Base-by-base conservation (phyloP, 768 basidiomycete genomes). In the Suillus ampliporus region DNA sequence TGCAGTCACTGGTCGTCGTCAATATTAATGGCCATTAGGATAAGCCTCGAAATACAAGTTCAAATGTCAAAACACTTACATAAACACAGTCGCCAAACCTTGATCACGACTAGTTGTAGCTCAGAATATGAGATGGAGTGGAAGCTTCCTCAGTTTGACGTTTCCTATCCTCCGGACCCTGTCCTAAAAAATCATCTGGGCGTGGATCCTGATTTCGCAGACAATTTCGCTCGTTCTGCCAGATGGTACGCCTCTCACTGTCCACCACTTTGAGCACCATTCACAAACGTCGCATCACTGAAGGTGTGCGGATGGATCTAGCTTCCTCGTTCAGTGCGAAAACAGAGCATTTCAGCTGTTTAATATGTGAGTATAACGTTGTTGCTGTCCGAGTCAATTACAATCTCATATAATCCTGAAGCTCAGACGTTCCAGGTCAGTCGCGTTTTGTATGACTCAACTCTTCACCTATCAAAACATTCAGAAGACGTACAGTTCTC, bases 231-330 rank as follows among this genome's bases (percentile, higher is more conserved):
- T 23, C 77, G 89, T 13, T 76, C 74, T 19, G 82, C 83, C 0
- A 85, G 83, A 76, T 88, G 89, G 89, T 87, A 64, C 26, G 71
- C 65, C n/a, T 21, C 38, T 40, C 23, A 40, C n/a, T n/a, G 23
- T 56, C 38, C 26, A 19, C 17, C 6, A 26, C 10, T 40, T 56
- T 7, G 17, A 56, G 37, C 23, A 56, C 37, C 17, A 26, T 28
- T 56, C 37, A 31, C 6, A 28, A 21, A 44, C 15, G 5, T 34
- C 46, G 40, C 35, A 38, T 51, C 47, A 28, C 26, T 21, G 47
- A 63, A 95, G 93, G 89, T 91, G 85, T 66, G 83, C 86, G 14
- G 93, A 95, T 68, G 93, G 92, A 0, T 86, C 88, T 3, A 81
- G 80, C 15, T 75, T 89, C 1, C 80, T 97, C 13, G 79, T 85